Percentiles rank a stretch among this genome's conserved stretches.
Conservation (phyloP, 179 eudicot species). For the Corrigiola litoralis region DNA sequence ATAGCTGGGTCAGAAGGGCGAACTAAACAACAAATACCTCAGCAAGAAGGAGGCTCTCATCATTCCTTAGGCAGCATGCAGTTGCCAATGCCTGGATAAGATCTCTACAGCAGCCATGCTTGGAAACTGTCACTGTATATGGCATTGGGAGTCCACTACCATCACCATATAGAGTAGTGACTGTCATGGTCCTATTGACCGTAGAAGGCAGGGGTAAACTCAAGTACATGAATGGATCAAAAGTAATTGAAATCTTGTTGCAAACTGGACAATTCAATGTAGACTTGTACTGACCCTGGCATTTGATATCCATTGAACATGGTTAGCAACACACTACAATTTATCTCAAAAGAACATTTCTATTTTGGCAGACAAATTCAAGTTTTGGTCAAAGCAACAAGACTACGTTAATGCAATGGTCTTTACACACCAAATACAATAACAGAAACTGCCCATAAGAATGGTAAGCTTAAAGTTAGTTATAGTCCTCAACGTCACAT, state of each 20-base stretch:
- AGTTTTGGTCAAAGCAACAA: too few relatives aligned
- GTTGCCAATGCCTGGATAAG: slow-evolving; percentile 59
- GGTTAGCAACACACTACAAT: slow-evolving; percentile 9
- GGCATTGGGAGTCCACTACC: slow-evolving; percentile 90
- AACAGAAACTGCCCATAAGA: background rate
- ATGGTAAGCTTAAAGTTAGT: background rate
- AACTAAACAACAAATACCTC: slow-evolving; percentile 49
- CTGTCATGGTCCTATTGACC: slow-evolving; percentile 72
- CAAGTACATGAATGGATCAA: slow-evolving; percentile 98
- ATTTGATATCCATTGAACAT: slow-evolving; percentile 17
- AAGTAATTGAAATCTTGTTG: slow-evolving; percentile 77
- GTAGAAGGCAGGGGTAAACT: slow-evolving; percentile 91
- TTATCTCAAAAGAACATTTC: background rate
- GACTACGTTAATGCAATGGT: background rate
- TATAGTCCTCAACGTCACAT: background rate
- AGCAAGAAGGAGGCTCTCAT: slow-evolving; percentile 87
- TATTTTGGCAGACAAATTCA: background rate
- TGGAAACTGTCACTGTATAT: slow-evolving; percentile 71
- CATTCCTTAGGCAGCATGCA: slow-evolving; percentile 66
- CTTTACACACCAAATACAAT: background rate
- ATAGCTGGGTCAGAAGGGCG: background rate
- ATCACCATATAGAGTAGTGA: slow-evolving; percentile 72
- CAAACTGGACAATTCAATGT: slow-evolving; percentile 92
- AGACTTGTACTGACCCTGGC: slow-evolving; percentile 98
- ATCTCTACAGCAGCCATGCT: slow-evolving; percentile 75